Evolutionary conservation across 345 rosid genomes (phyloP), one percentile per base, ranked within the genome.

Genomic region (Linum trigynum): DNA sequence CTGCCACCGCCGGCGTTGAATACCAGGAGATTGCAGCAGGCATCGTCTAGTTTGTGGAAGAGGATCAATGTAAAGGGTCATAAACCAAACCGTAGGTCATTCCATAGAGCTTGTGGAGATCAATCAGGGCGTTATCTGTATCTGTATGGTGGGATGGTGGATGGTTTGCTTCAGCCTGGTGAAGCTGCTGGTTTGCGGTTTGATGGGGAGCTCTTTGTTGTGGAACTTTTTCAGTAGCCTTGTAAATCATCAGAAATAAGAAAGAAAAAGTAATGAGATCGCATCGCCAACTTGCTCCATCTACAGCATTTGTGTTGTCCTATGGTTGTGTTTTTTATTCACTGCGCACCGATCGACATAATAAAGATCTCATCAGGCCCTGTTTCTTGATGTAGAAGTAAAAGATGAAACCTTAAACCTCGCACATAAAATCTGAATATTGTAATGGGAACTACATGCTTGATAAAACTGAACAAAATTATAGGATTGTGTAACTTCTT

Each of bases 131-230:
- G 85, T 11, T 80, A 74, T 67, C 61, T 94, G 68, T 90, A 80
- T 69, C 79, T 90, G 68, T 86, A 78, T 68, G 99, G 99, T 1
- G 99, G 99, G 45, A 94, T 90, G 99, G 88, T 86, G 15, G 87
- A 94, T 71, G 96, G 89, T 48, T 39, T 75, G 39, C 67, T 71
- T 74, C 87, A 83, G 38, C 84, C 84, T 56, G 79, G 67, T 15
- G 97, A 79, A 55, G 11, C 81, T 11, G 66, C 79, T 11, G 92
- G 88, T 65, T 74, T 94, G 65, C 62, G 81, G 67, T 94, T 94
- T 42, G 87, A 88, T 32, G 90, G 88, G 35, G 96, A 90, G 80
- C 86, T 88, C 39, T 87, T 88, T 63, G 75, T 88, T 41, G 85
- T 85, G 48, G 94, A 88, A 62, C 85, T 87, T 69, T 59, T 78